Evolutionary conservation across 2,329 filamentous ascomycete species (phyloP), one percentile per base, ranked within the genome.

Genomic region (Clarireedia paspali): DNA sequence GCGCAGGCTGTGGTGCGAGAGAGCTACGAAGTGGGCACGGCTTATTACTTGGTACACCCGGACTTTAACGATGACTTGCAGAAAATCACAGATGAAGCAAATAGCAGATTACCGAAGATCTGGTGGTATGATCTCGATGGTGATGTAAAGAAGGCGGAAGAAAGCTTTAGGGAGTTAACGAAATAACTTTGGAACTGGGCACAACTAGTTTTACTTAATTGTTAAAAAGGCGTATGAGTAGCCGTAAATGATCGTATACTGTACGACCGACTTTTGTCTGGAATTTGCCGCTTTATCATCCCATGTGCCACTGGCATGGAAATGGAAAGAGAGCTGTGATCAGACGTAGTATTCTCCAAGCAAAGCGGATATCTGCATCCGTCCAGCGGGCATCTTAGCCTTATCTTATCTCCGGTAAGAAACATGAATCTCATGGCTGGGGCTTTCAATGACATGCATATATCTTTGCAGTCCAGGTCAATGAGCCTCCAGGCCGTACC

Each of bases 31-130:
- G 58, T 58, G 1, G 58, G 60, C n/a, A 24, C 50, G 5, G 46
- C 72, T 17, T 75, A 77, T 60, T 68, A 77, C 59, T 72, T 73
- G 67, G 60, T 71, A 44, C 63, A 73, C 30, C 67, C 72, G 44
- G 60, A 67, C 10, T 62, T 70, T 27, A 70, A 67, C 0, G 65
- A 63, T 30, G 70, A 73, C 17, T 48, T 67, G 1, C 62, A 74
- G 6, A 67, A 61, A 0, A 69, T 75, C 20, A 64, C 71, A 20
- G 68, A 67, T 3, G 67, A 68, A 42, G 67, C 69, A 63, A 68
- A 62, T 55, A 63, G 45, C 5, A 64, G 67, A 26, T 65, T 68
- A 64, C 61, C 53, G 7, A 67, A 59, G 63, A 69, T 70, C 40
- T 71, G 63, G 67, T 66, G 60, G 62, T 61, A 54, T 53, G 70